phyloP scores from a whole-genome alignment of 495 filamentous ascomycete species.

The Penicillium coffeae region DNA sequence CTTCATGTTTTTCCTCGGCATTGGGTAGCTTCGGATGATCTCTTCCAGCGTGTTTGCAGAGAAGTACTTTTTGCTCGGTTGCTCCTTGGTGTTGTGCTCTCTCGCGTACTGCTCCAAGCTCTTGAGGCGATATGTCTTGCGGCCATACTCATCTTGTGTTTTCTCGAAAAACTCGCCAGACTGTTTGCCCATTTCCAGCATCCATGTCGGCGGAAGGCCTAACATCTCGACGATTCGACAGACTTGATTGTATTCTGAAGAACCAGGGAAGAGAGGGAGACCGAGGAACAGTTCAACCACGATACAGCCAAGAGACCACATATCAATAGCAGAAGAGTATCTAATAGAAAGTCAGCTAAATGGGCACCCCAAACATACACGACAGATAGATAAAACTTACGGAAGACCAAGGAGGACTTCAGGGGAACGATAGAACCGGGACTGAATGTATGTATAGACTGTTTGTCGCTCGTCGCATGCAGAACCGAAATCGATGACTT shows the following conservation, averaged over 20 bases:
- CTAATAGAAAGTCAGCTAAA: conserved; percentile 25
- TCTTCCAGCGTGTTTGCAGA: conserved; percentile 88
- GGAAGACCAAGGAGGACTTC: conserved; percentile 92
- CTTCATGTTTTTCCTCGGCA: conserved; percentile 99
- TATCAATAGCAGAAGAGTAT: conserved; percentile 99
- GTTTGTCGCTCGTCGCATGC: conserved; percentile 98
- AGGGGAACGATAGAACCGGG: conserved; percentile 94
- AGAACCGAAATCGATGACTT: conserved; percentile 99
- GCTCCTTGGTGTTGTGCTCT: conserved; percentile 93
- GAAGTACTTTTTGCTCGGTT: conserved; percentile 99
- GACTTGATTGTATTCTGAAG: conserved; percentile 98
- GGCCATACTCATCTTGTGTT: conserved; percentile 82
- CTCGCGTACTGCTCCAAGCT: conserved; percentile 95
- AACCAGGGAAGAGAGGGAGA: conserved; percentile 92
- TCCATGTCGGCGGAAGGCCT: conserved; percentile 94
- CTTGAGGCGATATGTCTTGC: conserved; percentile 88
- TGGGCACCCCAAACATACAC: not conserved
- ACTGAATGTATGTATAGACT: conserved; percentile 99
- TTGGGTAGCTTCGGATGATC: conserved; percentile 94
- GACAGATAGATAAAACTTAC: conserved; percentile 35
- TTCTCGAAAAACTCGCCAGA: conserved; percentile 98
- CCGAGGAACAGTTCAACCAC: conserved; percentile 98
- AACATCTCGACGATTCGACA: conserved; percentile 98
- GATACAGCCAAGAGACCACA: conserved; percentile 99
- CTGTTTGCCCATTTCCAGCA: conserved; percentile 99